phyloP scores from a whole-genome alignment of 768 basidiomycete genomes.

The Fistulinella prunicolor region DNA sequence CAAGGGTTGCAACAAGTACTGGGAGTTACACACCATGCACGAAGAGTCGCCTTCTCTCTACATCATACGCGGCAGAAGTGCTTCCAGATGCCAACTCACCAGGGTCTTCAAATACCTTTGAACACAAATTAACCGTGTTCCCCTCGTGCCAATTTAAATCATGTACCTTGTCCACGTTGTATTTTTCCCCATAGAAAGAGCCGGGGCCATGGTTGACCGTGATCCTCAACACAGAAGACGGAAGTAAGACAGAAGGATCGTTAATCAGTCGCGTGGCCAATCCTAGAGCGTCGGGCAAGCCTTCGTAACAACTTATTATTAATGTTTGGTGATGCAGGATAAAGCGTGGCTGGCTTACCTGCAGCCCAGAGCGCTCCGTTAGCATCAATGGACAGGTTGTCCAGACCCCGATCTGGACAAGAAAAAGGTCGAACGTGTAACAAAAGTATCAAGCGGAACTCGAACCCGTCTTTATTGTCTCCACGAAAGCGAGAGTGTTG shows the following conservation, averaged over 20 bases:
- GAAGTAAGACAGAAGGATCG: slow-evolving; percentile 39
- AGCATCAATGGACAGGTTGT: slow-evolving; percentile 60
- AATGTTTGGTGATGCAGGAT: neutral
- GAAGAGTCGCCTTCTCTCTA: slow-evolving; percentile 48
- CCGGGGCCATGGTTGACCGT: slow-evolving; percentile 49
- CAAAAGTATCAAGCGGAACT: slow-evolving; percentile 3
- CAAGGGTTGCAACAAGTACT: slow-evolving; percentile 3
- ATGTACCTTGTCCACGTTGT: slow-evolving; percentile 53
- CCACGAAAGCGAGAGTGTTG: slow-evolving; percentile 52
- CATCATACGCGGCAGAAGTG: slow-evolving; percentile 58
- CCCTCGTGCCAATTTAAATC: neutral
- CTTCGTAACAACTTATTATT: slow-evolving; percentile 25
- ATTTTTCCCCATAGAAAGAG: slow-evolving; percentile 60
- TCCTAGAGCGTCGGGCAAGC: slow-evolving; percentile 41
- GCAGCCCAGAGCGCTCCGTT: slow-evolving; percentile 63
- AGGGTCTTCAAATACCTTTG: slow-evolving; percentile 65
- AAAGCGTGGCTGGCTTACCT: slow-evolving; percentile 34
- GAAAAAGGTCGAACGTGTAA: slow-evolving; percentile 6
- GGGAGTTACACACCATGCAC: slow-evolving; percentile 49
- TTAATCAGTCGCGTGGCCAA: slow-evolving; percentile 38
- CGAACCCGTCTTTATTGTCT: slow-evolving; percentile 53
- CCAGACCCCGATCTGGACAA: slow-evolving; percentile 45
- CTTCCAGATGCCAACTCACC: slow-evolving; percentile 53
- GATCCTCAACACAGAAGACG: slow-evolving; percentile 52
- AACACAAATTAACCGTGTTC: slow-evolving; percentile 6